A percentile compares a stretch with the other conserved stretches of the same genome.
phyloP scores from a whole-genome alignment of 768 basidiomycete genomes.

The Phanerochaete carnosa region DNA sequence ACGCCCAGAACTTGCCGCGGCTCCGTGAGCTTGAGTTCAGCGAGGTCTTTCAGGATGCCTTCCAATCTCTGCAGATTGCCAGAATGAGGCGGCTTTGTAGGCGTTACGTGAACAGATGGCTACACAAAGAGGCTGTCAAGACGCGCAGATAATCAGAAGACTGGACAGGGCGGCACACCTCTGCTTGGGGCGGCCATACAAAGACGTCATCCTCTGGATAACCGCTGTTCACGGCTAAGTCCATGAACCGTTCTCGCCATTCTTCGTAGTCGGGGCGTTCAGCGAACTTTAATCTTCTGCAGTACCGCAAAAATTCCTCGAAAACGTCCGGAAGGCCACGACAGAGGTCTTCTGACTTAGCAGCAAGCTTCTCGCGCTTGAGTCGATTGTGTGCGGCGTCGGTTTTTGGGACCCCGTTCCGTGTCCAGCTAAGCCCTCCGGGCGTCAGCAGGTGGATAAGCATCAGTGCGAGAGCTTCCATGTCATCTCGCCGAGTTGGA shows the following conservation, averaged over 20 bases:
- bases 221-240: constrained; percentile 58
- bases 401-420: constrained; percentile 76
- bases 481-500: constrained; percentile 74
- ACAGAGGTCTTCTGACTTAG: constrained; percentile 65
- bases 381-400: constrained; percentile 59
- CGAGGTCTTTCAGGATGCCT: constrained; percentile 55
- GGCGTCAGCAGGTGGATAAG: constrained; percentile 78
- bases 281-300: constrained; percentile 63
- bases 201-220: constrained; percentile 58
- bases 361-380: constrained; percentile 59
- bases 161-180: constrained; percentile 20
- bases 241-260: constrained; percentile 65
- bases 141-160: not conserved
- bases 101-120: constrained; percentile 17
- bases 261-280: constrained; percentile 63
- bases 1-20: constrained; percentile 46
- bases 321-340: constrained; percentile 66
- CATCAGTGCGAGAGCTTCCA: constrained; percentile 77
- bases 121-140: constrained; percentile 4
- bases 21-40: constrained; percentile 53
- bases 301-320: constrained; percentile 75
- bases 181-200: constrained; percentile 61
- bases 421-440: constrained; percentile 72
- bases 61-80: constrained; percentile 33
- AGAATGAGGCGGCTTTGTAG: constrained; percentile 12